A percentile compares a stretch with the other conserved stretches of the same genome.
phyloP scores from a whole-genome alignment of 2,329 filamentous ascomycete genomes.

The Pseudocercospora eumusae region DNA sequence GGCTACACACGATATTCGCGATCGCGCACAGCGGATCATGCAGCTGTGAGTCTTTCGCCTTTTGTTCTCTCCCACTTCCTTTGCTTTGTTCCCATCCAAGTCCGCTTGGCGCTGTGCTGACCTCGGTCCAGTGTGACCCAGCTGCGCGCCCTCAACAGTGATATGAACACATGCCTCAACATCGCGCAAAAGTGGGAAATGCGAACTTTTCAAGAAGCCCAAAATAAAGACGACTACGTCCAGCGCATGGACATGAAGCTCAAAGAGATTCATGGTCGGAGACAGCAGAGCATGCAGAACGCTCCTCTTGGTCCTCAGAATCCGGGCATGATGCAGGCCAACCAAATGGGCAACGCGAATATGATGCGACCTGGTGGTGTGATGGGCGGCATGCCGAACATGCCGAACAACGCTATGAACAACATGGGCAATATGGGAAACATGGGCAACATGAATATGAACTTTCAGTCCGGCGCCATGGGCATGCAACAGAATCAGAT shows the following conservation, averaged over 20 bases:
- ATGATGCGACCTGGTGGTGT: constrained; percentile 24
- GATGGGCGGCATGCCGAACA: constrained; percentile 40
- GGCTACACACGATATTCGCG: constrained; percentile 34
- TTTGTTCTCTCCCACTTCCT: background rate
- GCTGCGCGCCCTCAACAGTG: constrained; percentile 28
- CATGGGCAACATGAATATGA: constrained; percentile 33
- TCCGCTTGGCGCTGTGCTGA: constrained; percentile 9
- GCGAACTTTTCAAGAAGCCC: constrained; percentile 28
- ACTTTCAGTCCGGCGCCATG: constrained; percentile 21
- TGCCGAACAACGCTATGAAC: constrained; percentile 39
- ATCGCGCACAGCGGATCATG: constrained; percentile 36
- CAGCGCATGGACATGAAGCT: constrained; percentile 33
- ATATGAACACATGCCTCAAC: constrained; percentile 30
- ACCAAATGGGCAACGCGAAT: constrained; percentile 21
- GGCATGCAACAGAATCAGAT: constrained; percentile 29
- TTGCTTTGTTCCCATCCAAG: constrained; percentile 11
- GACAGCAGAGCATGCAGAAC: constrained; percentile 23
- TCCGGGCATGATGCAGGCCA: constrained; percentile 18
- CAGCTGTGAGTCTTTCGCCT: constrained; percentile 38
- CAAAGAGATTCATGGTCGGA: constrained; percentile 30
- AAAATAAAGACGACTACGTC: constrained; percentile 35
- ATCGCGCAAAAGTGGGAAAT: constrained; percentile 35
- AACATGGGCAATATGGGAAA: constrained; percentile 25
- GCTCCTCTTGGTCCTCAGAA: constrained; percentile 22
- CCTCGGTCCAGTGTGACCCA: constrained; percentile 26